Percentiles rank a stretch among this genome's conserved stretches.
phyloP scores from a whole-genome alignment of 768 basidiomycete species.

The Termitomyces sp. region DNA sequence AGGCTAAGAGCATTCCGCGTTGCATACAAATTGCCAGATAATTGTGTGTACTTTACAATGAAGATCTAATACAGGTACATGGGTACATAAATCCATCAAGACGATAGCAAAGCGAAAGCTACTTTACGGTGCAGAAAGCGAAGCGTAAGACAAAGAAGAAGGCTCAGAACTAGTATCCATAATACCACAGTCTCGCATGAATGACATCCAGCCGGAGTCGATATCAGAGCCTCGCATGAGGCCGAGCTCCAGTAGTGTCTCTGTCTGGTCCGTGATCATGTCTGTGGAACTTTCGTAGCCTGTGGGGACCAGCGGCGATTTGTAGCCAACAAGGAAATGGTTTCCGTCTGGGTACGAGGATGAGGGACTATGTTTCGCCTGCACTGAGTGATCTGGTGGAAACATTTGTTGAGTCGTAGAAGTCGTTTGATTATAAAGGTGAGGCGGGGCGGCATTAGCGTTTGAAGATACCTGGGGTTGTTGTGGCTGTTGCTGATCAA shows the following conservation, averaged over 20 bases:
- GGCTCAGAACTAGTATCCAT: constrained; percentile 23
- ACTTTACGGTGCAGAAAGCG: background rate
- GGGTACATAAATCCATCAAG: background rate
- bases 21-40: background rate
- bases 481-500: background rate
- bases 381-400: background rate
- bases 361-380: background rate
- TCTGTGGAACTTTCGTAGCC: background rate
- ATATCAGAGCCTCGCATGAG: constrained; percentile 38
- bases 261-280: constrained; percentile 17
- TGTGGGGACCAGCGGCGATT: background rate
- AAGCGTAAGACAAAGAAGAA: background rate
- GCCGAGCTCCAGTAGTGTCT: constrained; percentile 37
- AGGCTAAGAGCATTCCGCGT: background rate
- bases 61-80: background rate
- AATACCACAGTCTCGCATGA: constrained; percentile 46
- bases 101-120: background rate
- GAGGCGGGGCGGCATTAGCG: background rate
- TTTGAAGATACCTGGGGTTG: background rate
- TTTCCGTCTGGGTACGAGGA: background rate
- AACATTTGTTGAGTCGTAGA: background rate
- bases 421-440: background rate
- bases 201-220: constrained; percentile 44
- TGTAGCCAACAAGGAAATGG: background rate
- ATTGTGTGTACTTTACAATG: background rate